A percentile compares a stretch with the other conserved stretches of the same genome.
phyloP scores from a whole-genome alignment of 345 rosid species.

The Salix koriyanagi region DNA sequence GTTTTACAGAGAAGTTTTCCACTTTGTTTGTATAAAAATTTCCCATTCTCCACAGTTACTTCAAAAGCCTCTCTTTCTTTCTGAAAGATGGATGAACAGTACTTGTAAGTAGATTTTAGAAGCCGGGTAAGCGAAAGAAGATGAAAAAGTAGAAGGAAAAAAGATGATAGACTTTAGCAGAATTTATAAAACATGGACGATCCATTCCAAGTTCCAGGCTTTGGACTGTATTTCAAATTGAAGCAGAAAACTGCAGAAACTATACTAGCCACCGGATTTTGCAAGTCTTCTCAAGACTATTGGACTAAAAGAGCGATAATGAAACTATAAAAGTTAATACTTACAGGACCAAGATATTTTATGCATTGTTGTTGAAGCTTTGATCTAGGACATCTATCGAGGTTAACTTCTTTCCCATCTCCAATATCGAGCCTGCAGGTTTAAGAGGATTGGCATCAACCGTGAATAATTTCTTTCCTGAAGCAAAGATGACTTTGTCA shows the following conservation, averaged over 20 bases:
- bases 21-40: conserved; percentile 50
- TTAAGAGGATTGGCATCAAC: conserved; percentile 20
- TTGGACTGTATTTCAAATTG: background rate
- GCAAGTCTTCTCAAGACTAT: background rate
- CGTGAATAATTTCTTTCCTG: background rate
- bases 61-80: conserved; percentile 61
- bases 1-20: conserved; percentile 54
- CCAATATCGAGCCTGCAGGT: conserved; percentile 83
- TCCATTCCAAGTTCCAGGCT: background rate
- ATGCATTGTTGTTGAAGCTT: conserved; percentile 88
- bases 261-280: background rate
- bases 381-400: conserved; percentile 62
- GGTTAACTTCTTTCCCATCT: conserved; percentile 64
- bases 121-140: background rate
- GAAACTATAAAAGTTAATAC: conserved; percentile 20
- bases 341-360: conserved; percentile 92
- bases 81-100: conserved; percentile 28
- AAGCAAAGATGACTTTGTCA: background rate
- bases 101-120: background rate
- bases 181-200: background rate
- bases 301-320: background rate
- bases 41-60: conserved; percentile 50
- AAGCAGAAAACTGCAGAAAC: background rate
- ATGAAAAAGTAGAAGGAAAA: background rate
- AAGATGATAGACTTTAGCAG: background rate